phyloP scores from a whole-genome alignment of 176 grass and related monocot species.

The maize (Zea mays) region DNA sequence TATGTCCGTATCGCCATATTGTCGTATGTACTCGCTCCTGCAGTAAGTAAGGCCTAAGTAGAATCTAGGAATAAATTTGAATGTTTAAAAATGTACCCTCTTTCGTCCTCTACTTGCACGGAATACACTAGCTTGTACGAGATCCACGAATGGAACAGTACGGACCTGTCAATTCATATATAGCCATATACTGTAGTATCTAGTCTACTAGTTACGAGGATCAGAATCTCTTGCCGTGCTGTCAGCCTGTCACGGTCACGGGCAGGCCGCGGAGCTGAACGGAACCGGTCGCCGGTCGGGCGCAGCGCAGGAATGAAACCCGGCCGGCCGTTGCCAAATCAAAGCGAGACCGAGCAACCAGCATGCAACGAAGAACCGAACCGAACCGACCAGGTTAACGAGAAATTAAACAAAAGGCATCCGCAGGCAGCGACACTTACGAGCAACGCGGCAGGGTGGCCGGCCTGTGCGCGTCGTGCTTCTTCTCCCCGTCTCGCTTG shows the following conservation, averaged over 20 bases:
- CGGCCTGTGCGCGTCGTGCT: slow-evolving; percentile 40
- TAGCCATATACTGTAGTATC: not conserved
- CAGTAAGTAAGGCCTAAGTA: not conserved
- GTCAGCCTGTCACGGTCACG: not conserved
- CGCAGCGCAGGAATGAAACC: not conserved
- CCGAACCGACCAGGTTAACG: not conserved
- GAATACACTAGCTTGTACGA: slow-evolving; percentile 9
- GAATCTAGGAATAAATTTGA: not conserved
- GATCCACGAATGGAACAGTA: not conserved
- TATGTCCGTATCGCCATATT: not conserved
- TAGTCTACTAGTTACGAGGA: not conserved
- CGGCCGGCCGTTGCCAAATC: not conserved
- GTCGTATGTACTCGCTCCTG: not conserved
- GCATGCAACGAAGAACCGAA: not conserved
- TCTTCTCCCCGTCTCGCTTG: slow-evolving; percentile 28
- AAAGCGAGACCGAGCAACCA: not conserved
- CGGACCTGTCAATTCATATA: not conserved
- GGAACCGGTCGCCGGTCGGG: not conserved
- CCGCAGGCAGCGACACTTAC: slow-evolving; percentile 23
- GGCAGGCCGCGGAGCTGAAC: not conserved
- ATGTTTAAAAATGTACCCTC: not conserved
- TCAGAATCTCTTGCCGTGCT: not conserved
- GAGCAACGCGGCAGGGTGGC: slow-evolving; percentile 52
- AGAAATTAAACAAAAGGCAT: not conserved
- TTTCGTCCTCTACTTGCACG: not conserved